Conservation (phyloP, 1,284 basidiomycete genomes). For the Ustilago nuda region DNA sequence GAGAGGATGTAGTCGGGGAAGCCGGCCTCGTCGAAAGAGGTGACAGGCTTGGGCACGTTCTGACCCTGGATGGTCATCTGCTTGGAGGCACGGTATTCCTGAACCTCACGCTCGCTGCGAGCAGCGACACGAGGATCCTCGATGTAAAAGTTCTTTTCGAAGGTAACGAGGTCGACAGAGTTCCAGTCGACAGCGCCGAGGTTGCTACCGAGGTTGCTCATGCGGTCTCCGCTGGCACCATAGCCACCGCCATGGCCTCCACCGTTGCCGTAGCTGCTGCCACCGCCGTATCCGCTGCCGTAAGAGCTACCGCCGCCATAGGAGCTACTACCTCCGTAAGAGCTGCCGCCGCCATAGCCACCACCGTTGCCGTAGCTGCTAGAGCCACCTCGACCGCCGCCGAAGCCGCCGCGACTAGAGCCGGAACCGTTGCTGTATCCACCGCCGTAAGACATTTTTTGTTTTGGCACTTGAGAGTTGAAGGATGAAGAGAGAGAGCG, state of each 20-base stretch:
- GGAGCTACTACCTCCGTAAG: slow-evolving; percentile 43
- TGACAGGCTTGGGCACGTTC: slow-evolving; percentile 87
- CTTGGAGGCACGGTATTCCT: slow-evolving; percentile 84
- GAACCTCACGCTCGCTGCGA: slow-evolving; percentile 85
- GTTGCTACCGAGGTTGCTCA: slow-evolving; percentile 84
- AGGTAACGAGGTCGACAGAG: slow-evolving; percentile 76
- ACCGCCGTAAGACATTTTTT: slow-evolving; percentile 61
- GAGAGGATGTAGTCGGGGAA: slow-evolving; percentile 96
- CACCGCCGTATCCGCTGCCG: slow-evolving; percentile 63
- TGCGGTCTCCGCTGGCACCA: slow-evolving; percentile 75
- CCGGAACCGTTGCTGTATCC: slow-evolving; percentile 48
- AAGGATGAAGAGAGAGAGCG: not conserved
- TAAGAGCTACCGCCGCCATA: slow-evolving; percentile 68
- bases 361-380: slow-evolving; percentile 45
- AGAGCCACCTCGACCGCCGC: slow-evolving; percentile 46
- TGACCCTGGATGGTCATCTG: slow-evolving; percentile 94
- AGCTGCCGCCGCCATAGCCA: slow-evolving; percentile 39
- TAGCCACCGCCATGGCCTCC: slow-evolving; percentile 47
- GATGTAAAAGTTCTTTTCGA: slow-evolving; percentile 91
- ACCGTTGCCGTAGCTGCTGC: slow-evolving; percentile 38
- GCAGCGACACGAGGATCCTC: slow-evolving; percentile 87
- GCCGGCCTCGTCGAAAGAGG: slow-evolving; percentile 91
- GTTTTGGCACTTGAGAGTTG: not conserved
- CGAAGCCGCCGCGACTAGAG: slow-evolving; percentile 45
- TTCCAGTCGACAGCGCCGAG: slow-evolving; percentile 89